phyloP scores from a whole-genome alignment of 148 eudicot species.

The Silene uniflora region DNA sequence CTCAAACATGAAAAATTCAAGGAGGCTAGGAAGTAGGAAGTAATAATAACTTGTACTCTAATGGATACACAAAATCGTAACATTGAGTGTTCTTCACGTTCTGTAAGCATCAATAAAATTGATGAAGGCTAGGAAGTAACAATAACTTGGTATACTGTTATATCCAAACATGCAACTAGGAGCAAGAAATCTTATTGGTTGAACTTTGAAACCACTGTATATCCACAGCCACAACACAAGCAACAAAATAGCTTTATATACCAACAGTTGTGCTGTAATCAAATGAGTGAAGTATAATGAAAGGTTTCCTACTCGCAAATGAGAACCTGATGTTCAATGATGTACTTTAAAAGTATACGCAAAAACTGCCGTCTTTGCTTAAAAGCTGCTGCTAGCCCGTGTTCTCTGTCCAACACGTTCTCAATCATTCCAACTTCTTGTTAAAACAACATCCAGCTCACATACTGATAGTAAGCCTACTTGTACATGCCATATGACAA shows the following conservation, averaged over 20 bases:
- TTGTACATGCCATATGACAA: background rate
- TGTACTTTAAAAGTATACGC: conserved; percentile 87
- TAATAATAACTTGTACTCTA: background rate
- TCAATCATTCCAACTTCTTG: conserved; percentile 4
- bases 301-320: conserved; percentile 87
- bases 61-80: background rate
- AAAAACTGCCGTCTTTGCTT: conserved; percentile 95
- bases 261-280: background rate
- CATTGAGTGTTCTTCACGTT: background rate
- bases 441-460: background rate
- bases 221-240: background rate
- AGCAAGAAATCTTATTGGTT: background rate
- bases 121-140: no score
- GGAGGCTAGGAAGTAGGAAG: background rate
- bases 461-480: background rate
- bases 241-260: background rate
- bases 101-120: background rate
- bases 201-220: background rate
- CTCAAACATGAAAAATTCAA: background rate
- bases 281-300: conserved; percentile 3
- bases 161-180: background rate
- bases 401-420: conserved; percentile 79
- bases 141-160: background rate
- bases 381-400: conserved; percentile 94
- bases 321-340: conserved; percentile 92